Conservation (phyloP, 139 green algal species). For the Spirogloea muscicola region DNA sequence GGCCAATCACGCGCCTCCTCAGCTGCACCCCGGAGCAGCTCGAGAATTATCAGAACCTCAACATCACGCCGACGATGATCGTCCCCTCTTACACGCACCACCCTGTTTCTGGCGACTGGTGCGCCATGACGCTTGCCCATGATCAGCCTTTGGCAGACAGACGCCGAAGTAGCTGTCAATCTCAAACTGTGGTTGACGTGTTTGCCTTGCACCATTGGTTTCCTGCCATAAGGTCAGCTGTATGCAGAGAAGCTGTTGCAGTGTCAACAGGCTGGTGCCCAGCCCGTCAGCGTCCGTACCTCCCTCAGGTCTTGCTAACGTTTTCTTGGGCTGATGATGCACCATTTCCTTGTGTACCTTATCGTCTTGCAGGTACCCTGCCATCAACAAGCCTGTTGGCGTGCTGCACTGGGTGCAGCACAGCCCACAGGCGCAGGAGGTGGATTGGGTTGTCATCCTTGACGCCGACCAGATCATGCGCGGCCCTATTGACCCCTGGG, state of each 20-base stretch:
- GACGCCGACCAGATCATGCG: slow-evolving; percentile 54
- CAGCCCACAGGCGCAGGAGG: slow-evolving; percentile 19
- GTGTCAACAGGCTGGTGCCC: too few species aligned
- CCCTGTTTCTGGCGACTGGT: slow-evolving; percentile 33
- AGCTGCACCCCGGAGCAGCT: slow-evolving; percentile 37
- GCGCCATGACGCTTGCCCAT: not conserved
- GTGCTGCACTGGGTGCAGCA: slow-evolving; percentile 54
- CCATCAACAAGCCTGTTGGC: slow-evolving; percentile 53
- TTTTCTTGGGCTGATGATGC: too few species aligned
- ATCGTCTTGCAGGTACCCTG: slow-evolving; percentile 46
- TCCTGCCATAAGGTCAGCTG: too few species aligned
- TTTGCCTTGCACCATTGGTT: too few species aligned
- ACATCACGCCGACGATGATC: slow-evolving; percentile 31
- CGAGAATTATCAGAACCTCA: slow-evolving; percentile 22
- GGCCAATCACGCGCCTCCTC: slow-evolving; percentile 38
- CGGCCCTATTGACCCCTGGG: slow-evolving; percentile 15
- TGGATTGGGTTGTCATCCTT: slow-evolving; percentile 51
- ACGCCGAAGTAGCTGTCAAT: too few species aligned
- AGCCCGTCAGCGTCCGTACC: too few species aligned
- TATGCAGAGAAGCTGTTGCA: too few species aligned
- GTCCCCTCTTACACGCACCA: slow-evolving; percentile 26
- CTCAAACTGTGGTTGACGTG: too few species aligned
- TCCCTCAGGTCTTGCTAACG: too few species aligned
- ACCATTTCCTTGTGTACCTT: too few species aligned
- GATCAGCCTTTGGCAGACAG: too few species aligned